Evolutionary conservation across 257 asterid species (phyloP), one percentile per base, ranked within the genome.

Genomic region (Echium plantagineum): DNA sequence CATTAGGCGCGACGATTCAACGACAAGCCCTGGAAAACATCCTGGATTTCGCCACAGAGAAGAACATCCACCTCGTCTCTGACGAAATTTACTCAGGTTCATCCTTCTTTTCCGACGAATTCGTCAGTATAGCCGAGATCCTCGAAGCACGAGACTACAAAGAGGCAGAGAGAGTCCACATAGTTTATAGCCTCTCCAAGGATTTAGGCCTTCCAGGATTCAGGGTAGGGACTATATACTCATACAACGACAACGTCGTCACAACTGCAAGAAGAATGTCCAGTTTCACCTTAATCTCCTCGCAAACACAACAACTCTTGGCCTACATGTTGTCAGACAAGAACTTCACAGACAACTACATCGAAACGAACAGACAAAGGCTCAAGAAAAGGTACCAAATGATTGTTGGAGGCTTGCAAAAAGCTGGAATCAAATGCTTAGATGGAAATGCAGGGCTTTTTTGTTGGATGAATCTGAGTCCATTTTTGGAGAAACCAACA

Each of bases 71-170:
- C 22, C 82, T 79, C 16, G 71, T 79, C 22, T 75, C 81, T 0
- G 85, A 79, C 46, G 85, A 79, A 60, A 79, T 79, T 69, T 79
- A 79, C 26, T 79, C 85, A 2, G 85, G 85, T 3, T 75, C 85
- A 6, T 42, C 75, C 5, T 79, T 79, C 48, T 58, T 28, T 26
- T 68, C 82, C 13, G 15, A 52, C 7, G 74, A 71, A 65, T 79
- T 76, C 21, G 63, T 73, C 10, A 79, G 85, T 67, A 51, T 76
- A 47, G 76, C 79, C 2, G 85, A 79, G 62, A 54, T 79, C 8
- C 69, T 79, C 15, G 69, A 76, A 21, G 2, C 79, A 0, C 63
- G 81, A 60, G 26, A 55, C 13, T 32, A 63, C 61, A 35, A 7
- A 49, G 82, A 63, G 0, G 64, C 80, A 0, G 80, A 79, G 16